Base-by-base conservation (phyloP, 257 asterid genomes). In the Rehmannia glutinosa region DNA sequence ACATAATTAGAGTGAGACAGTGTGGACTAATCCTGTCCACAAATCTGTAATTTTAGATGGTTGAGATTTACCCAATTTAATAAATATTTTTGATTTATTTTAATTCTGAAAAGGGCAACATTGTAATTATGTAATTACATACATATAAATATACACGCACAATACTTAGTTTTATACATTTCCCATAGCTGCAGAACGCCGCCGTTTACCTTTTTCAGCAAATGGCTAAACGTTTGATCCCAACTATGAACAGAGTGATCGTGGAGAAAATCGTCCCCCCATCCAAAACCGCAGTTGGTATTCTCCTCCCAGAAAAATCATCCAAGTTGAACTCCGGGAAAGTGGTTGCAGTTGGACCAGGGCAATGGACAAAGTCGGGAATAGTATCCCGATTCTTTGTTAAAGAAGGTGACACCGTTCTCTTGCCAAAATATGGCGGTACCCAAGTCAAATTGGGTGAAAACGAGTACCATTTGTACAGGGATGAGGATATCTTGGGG, bases 381-480 rank as follows among this genome's bases (percentile, higher is more conserved):
- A 83, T 60, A 6, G 4, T 11, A 82, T 90, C n/a, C 97, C 98
- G 0, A 82, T 83, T 3, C n/a, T 86, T 87, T 62, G 90, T 92
- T 21, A 92, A 92, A 73, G 97, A 86, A 77, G 98, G 98, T 0
- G 97, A 92, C 52, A 84, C 89, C 6, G 97, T 92, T 67, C 89
- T 92, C 56, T 76, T 92, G 82, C 97, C 98, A 8, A 97, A 92
- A 6, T 92, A 90, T 16, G 97, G 98, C 15, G 98, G 98, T 9
- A 90, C 97, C 49, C 84, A 81, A 78, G 88, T 92, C 66, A 87
- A 90, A 75, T 72, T 92, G 81, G 96, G 83, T 12, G 98, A 87
- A 23, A 92, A 92, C 76, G 97, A 92, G 98, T 86, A 52, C 68
- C 85, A 73, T 74, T 71, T 86, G 80, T 86, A 23, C 66, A 80